Conservation (phyloP, 2,329 filamentous ascomycete species). For the Apiospora phragmitis region DNA sequence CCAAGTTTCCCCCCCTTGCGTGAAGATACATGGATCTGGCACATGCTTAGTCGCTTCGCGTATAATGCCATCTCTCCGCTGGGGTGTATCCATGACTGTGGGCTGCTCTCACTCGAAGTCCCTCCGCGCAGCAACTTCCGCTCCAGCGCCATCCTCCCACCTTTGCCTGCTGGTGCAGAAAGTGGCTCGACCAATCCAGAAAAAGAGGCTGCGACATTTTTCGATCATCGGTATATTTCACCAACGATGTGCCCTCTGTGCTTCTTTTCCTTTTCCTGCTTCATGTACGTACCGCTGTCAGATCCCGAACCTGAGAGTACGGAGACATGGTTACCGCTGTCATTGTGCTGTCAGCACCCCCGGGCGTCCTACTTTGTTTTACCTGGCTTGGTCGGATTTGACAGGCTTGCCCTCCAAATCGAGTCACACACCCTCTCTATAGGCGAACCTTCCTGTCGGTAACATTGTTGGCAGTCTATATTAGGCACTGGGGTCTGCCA, state of each 20-base stretch:
- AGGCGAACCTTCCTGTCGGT: constrained; percentile 22
- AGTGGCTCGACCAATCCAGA: background rate
- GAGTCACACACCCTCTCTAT: constrained; percentile 23
- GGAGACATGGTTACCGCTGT: background rate
- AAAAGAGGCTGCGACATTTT: constrained; percentile 8
- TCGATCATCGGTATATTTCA: background rate
- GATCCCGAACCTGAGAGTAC: background rate
- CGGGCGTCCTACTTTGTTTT: background rate
- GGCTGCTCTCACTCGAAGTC: background rate
- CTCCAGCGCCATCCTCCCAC: background rate
- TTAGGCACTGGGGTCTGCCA: constrained; percentile 23
- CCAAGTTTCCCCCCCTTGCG: background rate
- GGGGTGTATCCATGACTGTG: background rate
- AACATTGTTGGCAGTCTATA: constrained; percentile 28
- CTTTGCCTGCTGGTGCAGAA: background rate
- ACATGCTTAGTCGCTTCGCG: background rate
- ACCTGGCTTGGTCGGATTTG: background rate
- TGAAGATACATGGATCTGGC: background rate
- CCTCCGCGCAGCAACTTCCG: background rate
- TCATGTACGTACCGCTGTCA: background rate
- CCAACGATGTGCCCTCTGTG: background rate
- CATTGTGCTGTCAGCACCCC: background rate
- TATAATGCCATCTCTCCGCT: background rate
- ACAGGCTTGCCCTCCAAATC: background rate
- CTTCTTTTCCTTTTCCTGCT: background rate